phyloP scores from a whole-genome alignment of 352 stramenopile species.

The Phytophthora pisi region DNA sequence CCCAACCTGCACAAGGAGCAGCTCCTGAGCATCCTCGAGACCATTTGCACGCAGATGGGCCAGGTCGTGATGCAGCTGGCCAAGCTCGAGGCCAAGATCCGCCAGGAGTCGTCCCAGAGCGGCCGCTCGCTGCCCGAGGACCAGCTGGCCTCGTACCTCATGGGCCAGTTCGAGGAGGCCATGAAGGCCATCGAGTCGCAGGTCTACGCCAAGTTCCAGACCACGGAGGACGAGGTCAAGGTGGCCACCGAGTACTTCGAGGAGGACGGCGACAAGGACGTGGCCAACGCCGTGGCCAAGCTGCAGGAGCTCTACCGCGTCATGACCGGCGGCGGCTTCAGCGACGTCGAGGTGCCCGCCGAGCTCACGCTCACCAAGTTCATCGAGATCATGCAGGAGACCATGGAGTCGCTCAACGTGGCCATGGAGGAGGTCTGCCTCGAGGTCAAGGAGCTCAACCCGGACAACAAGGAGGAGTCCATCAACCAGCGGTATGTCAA shows the following conservation, averaged over 20 bases:
- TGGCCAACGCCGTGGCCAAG: slow-evolving; percentile 82
- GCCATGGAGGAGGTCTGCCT: slow-evolving; percentile 90
- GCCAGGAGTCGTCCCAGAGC: slow-evolving; percentile 87
- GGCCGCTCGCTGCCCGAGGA: slow-evolving; percentile 82
- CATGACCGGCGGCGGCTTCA: slow-evolving; percentile 84
- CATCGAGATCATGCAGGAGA: slow-evolving; percentile 91
- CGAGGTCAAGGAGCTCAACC: slow-evolving; percentile 88
- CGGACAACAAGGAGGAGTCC: slow-evolving; percentile 89
- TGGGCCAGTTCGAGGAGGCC: slow-evolving; percentile 90
- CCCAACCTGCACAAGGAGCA: slow-evolving; percentile 89
- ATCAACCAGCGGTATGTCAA: slow-evolving; percentile 93
- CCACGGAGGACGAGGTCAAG: slow-evolving; percentile 88
- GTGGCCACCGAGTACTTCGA: slow-evolving; percentile 89
- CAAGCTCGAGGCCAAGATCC: slow-evolving; percentile 89
- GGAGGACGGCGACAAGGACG: slow-evolving; percentile 87
- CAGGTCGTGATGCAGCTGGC: slow-evolving; percentile 91
- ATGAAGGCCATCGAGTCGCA: slow-evolving; percentile 91
- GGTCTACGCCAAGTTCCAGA: slow-evolving; percentile 90
- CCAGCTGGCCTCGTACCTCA: slow-evolving; percentile 87
- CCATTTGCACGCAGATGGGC: slow-evolving; percentile 89
- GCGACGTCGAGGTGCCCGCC: slow-evolving; percentile 80
- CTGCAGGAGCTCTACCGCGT: slow-evolving; percentile 89
- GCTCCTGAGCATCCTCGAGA: slow-evolving; percentile 86
- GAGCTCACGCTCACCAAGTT: slow-evolving; percentile 89
- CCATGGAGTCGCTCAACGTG: slow-evolving; percentile 90